These are phyloP conservation scores for Verticillium nubilum DNA, from an alignment of 2,329 filamentous ascomycete species.

Conservation along the genomic window DNA sequence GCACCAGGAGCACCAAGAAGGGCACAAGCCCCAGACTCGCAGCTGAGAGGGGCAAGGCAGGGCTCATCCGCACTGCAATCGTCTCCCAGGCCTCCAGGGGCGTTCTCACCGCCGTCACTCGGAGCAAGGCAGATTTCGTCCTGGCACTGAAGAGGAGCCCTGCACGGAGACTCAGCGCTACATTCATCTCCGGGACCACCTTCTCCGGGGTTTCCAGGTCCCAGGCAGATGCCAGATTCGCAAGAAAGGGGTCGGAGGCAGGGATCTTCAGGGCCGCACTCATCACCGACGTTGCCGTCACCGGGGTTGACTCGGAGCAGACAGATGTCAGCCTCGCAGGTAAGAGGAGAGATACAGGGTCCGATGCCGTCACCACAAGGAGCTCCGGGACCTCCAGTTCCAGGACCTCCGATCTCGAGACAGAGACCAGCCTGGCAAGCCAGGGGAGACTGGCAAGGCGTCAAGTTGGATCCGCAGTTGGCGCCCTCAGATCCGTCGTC, in stretches of 20 bases:
- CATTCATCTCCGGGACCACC: not conserved
- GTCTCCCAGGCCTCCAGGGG: not conserved
- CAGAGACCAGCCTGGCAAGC: not conserved
- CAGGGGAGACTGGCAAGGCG: not conserved
- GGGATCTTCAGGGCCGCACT: not conserved
- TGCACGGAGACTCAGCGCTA: not conserved
- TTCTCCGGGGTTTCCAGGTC: not conserved
- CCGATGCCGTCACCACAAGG: not conserved
- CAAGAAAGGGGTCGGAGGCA: not conserved
- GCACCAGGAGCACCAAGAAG: not conserved
- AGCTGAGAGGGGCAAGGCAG: not conserved
- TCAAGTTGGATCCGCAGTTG: not conserved
- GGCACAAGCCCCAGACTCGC: not conserved
- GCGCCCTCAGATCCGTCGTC: not conserved
- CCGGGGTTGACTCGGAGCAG: not conserved
- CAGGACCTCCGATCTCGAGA: not conserved
- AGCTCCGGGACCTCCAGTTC: not conserved
- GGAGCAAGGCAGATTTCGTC: not conserved
- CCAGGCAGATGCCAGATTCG: not conserved
- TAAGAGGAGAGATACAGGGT: not conserved
- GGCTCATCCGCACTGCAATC: not conserved
- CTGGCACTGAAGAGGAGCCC: not conserved
- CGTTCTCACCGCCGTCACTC: not conserved
- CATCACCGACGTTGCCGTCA: not conserved
- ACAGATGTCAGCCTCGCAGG: not conserved